phyloP scores from a whole-genome alignment of 2,329 filamentous ascomycete genomes.

The Talaromyces sp. region DNA sequence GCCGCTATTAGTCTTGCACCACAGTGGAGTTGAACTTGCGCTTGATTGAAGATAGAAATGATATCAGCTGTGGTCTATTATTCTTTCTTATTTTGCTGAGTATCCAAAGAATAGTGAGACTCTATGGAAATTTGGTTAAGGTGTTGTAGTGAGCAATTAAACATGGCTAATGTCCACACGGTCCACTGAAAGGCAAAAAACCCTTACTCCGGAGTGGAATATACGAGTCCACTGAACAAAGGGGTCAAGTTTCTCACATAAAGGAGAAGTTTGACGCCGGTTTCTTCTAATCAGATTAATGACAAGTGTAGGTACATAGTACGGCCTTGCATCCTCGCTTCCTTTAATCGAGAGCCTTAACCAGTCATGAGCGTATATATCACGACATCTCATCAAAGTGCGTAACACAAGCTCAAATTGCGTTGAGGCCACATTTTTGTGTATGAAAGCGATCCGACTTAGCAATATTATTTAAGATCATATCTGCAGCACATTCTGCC shows the following conservation, averaged over 20 bases:
- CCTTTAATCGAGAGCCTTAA: too few relatives aligned
- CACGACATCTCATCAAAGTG: too few relatives aligned
- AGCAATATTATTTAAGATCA: not conserved
- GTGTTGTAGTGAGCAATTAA: not conserved
- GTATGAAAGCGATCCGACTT: not conserved
- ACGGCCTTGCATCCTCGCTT: too few relatives aligned
- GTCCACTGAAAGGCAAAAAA: too few relatives aligned
- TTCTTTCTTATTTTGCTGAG: not conserved
- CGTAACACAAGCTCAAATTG: not conserved
- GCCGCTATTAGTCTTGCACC: not conserved
- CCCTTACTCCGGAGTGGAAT: not conserved
- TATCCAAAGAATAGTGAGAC: not conserved
- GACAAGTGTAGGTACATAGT: too few relatives aligned
- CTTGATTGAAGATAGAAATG: too few relatives aligned
- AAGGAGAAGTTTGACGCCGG: too few relatives aligned
- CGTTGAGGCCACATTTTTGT: not conserved
- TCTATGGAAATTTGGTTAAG: not conserved
- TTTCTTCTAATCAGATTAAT: too few relatives aligned
- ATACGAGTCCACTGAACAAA: too few relatives aligned
- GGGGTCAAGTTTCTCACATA: not conserved
- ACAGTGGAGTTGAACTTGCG: not conserved
- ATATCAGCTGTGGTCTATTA: not conserved
- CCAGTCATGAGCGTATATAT: too few relatives aligned
- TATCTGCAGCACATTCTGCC: conserved; percentile 2
- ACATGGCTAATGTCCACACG: not conserved